Conservation (phyloP, 768 basidiomycete genomes). For the Hysterangium stoloniferum region DNA sequence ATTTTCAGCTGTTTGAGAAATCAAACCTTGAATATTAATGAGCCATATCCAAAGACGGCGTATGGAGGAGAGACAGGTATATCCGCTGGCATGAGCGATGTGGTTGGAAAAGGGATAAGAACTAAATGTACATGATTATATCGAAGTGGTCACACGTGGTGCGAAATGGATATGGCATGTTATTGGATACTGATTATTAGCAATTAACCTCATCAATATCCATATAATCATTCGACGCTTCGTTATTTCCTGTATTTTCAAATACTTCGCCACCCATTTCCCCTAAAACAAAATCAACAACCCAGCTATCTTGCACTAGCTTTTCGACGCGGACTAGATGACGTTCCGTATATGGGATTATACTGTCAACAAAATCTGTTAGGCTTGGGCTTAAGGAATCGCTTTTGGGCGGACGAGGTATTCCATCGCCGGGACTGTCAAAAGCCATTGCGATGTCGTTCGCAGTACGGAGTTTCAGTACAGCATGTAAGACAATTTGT, state of each 20-base stretch:
- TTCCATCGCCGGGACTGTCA: constrained; percentile 25
- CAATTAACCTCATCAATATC: constrained; percentile 31
- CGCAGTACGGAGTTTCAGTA: constrained; percentile 68
- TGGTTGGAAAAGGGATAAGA: no score
- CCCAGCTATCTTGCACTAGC: constrained; percentile 90
- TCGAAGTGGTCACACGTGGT: no score
- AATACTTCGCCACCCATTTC: constrained; percentile 85
- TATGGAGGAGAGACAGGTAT: constrained; percentile 18
- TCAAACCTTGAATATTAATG: constrained; percentile 82
- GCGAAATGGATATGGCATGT: no score
- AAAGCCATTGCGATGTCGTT: constrained; percentile 72
- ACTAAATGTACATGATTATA: no score
- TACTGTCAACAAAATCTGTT: constrained; percentile 73
- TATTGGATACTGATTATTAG: no score
- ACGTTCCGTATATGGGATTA: constrained; percentile 92
- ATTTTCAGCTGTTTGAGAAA: neutral
- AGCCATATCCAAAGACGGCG: constrained; percentile 88
- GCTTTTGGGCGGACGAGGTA: neutral
- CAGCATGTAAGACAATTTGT: constrained; percentile 73
- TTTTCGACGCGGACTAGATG: constrained; percentile 81
- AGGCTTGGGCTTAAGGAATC: constrained; percentile 31
- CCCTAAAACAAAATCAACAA: constrained; percentile 81
- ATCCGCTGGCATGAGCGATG: no score
- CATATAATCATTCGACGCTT: constrained; percentile 34
- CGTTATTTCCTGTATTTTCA: constrained; percentile 34